Evolutionary conservation across 2,329 filamentous ascomycete species (phyloP).

Genomic region (Lachnellula hyalina): DNA sequence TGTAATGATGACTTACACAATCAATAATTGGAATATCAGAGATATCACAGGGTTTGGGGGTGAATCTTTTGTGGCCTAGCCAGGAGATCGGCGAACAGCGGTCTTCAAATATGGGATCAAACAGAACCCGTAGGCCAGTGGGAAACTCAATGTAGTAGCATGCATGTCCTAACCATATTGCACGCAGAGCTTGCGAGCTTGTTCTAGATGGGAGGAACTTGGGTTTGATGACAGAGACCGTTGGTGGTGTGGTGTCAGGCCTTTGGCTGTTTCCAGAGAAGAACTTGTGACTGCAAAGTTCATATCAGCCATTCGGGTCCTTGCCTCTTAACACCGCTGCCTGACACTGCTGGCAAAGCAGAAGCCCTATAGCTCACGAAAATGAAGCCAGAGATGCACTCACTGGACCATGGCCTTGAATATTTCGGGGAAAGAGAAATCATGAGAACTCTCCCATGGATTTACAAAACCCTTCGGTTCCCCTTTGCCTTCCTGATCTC

Average conservation of each 20-base stretch:
- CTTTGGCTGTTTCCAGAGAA: neutral
- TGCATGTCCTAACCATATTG: conserved; percentile 92
- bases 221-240: no score
- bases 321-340: no score
- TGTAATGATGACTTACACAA: conserved; percentile 37
- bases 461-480: no score
- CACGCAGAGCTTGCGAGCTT: conserved; percentile 52
- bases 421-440: no score
- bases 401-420: no score
- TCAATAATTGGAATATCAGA: conserved; percentile 73
- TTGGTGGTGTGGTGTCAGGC: no score
- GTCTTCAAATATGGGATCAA: conserved; percentile 89
- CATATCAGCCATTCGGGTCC: no score
- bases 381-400: no score
- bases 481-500: neutral
- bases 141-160: conserved; percentile 93
- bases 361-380: no score
- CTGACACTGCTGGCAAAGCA: no score
- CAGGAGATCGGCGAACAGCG: conserved; percentile 73
- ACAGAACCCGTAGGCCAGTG: conserved; percentile 77
- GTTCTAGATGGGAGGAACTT: no score
- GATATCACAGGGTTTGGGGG: conserved; percentile 68
- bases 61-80: conserved; percentile 71
- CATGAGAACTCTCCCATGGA: no score
- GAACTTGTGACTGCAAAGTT: neutral